phyloP scores from a whole-genome alignment of 2,329 filamentous ascomycete genomes.

The Botrytis fragariae region DNA sequence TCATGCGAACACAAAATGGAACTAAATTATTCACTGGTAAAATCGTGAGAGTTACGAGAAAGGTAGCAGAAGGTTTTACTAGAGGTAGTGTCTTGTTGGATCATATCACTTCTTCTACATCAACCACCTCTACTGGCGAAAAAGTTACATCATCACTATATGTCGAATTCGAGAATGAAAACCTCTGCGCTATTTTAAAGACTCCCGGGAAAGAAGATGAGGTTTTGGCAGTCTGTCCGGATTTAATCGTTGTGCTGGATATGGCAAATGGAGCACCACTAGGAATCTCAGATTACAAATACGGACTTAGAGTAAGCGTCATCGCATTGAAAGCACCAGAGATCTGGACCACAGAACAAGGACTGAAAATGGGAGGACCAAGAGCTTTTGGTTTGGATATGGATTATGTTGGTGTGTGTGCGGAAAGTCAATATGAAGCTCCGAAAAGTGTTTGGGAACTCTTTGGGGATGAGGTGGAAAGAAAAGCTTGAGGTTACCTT shows the following conservation, averaged over 20 bases:
- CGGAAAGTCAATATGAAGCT: slow-evolving; percentile 29
- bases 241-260: slow-evolving; percentile 42
- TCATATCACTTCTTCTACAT: slow-evolving; percentile 20
- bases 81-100: slow-evolving; percentile 34
- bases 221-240: slow-evolving; percentile 34
- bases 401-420: slow-evolving; percentile 29
- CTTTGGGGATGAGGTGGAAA: slow-evolving; percentile 23
- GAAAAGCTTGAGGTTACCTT: background rate
- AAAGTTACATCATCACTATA: slow-evolving; percentile 12
- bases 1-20: slow-evolving; percentile 34
- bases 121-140: background rate
- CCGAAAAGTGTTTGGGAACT: slow-evolving; percentile 37
- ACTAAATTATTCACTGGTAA: slow-evolving; percentile 36
- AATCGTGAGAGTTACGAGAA: slow-evolving; percentile 33
- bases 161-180: slow-evolving; percentile 38
- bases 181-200: slow-evolving; percentile 31
- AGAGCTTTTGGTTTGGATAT: slow-evolving; percentile 41
- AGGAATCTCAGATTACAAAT: slow-evolving; percentile 50
- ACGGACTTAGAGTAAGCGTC: slow-evolving; percentile 50
- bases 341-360: slow-evolving; percentile 46
- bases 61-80: slow-evolving; percentile 34
- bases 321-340: slow-evolving; percentile 51
- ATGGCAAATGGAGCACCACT: slow-evolving; percentile 49
- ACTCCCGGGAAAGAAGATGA: slow-evolving; percentile 25
- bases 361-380: slow-evolving; percentile 44